phyloP scores from a whole-genome alignment of 2,329 filamentous ascomycete genomes.

The Epichloe baconii region DNA sequence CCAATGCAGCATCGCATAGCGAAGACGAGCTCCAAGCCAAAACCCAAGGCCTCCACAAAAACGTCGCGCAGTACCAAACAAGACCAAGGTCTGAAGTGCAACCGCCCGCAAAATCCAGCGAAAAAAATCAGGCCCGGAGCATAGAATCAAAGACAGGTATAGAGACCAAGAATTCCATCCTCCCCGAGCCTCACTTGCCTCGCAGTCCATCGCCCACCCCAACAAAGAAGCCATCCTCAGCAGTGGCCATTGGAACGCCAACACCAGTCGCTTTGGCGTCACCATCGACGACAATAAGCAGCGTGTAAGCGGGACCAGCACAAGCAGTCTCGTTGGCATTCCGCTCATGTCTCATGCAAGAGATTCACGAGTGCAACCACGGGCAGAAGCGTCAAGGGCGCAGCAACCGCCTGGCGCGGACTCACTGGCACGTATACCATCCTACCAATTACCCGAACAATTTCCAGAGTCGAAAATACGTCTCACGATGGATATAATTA shows the following conservation, averaged over 20 bases:
- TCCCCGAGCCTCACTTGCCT: neutral
- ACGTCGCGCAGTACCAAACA: neutral
- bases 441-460: neutral
- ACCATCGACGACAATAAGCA: neutral
- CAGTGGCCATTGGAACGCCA: neutral
- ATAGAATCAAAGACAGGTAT: neutral
- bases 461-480: constrained; percentile 1
- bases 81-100: neutral
- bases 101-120: neutral
- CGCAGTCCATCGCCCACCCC: neutral
- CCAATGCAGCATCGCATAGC: neutral
- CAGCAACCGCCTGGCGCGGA: neutral
- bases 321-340: neutral
- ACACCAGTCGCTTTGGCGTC: neutral
- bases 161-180: neutral
- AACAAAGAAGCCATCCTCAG: neutral
- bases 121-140: neutral
- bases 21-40: neutral
- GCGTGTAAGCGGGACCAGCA: neutral
- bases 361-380: neutral
- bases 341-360: neutral
- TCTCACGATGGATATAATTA: constrained; percentile 1
- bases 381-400: neutral
- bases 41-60: neutral
- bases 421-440: neutral